Evolutionary conservation across 2,329 filamentous ascomycete species (phyloP), one percentile per base, ranked within the genome.

Genomic region (Lachnellula subtilissima): DNA sequence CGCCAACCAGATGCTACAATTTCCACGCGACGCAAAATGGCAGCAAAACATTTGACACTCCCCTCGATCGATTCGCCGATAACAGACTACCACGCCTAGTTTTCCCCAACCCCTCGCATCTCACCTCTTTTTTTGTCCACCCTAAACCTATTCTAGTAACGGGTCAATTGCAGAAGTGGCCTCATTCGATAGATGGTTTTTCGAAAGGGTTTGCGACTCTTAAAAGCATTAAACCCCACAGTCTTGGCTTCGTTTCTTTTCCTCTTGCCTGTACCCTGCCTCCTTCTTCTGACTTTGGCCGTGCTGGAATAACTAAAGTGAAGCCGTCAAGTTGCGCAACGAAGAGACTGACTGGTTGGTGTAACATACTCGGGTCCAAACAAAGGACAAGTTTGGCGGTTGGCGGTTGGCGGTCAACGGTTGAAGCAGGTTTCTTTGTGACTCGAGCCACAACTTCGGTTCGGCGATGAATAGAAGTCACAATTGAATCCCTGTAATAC

Each of bases 1-100:
- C 52, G 19, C 55, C 58, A 60, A 57, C 58, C 53, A 56, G 54
- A 56, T 19, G 37, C 25, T 23, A 43, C 11, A 42, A 49, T 28
- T 48, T 25, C 43, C 43, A 36, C 48, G 43, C 43, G 43, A 28
- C 49, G 23, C 45, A 32, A 43, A 52, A 35, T 48, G 14, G 32
- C 45, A 28, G 42, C 49, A 46, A 55, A 39, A 55, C 32, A 25
- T 37, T 25, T 37, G n/a, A 39, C 48, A 50, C 14, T 39, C n/a
- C 5, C 37, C 39, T 39, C 22, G 15, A 50, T 49, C 37, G 40
- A 40, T 5, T 40, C 43, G 28, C 7, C 28, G 7, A 32, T 32
- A 7, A 32, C 28, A 32, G 8, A 32, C 28, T 11, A 32, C 28
- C 28, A 32, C 28, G 9, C 28, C 28, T 40, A 15, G 35, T 23